Percentiles rank a stretch among this genome's conserved stretches.
Evolutionary conservation across 306 rosid species (phyloP).

Genomic region (Fragaria vesca): DNA sequence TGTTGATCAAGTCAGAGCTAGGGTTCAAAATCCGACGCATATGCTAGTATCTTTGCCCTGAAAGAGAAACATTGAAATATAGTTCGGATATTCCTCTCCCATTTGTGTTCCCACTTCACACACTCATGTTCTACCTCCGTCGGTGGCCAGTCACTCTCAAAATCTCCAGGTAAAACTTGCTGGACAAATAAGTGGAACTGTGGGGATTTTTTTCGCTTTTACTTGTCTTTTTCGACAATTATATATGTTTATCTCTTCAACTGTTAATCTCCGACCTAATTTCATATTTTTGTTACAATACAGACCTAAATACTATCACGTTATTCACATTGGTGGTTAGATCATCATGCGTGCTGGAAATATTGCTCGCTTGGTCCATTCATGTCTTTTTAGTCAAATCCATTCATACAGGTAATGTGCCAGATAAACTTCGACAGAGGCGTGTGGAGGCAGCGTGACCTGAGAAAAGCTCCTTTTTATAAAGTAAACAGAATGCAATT

Average conservation of each 20-base stretch:
- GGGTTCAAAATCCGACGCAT: neutral
- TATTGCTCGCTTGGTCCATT: neutral
- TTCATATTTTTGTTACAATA: neutral
- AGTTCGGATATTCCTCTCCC: neutral
- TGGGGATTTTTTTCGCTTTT: neutral
- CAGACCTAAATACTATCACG: neutral
- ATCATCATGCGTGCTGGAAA: neutral
- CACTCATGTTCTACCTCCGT: neutral
- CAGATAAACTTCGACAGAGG: neutral
- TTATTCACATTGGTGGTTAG: neutral
- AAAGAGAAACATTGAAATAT: neutral
- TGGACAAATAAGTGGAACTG: neutral
- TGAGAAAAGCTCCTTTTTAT: neutral
- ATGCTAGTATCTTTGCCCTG: neutral
- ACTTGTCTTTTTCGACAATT: neutral
- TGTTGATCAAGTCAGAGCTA: neutral
- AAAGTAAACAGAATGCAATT: neutral
- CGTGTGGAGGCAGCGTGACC: slow-evolving; percentile 21
- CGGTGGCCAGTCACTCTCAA: neutral
- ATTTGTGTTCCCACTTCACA: neutral
- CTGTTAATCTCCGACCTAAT: neutral
- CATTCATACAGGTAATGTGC: neutral
- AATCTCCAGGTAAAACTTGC: neutral
- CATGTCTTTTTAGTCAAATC: neutral
- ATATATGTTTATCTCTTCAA: neutral